Base-by-base conservation (phyloP, 1,284 basidiomycete species). In the Vanrija sp. region DNA sequence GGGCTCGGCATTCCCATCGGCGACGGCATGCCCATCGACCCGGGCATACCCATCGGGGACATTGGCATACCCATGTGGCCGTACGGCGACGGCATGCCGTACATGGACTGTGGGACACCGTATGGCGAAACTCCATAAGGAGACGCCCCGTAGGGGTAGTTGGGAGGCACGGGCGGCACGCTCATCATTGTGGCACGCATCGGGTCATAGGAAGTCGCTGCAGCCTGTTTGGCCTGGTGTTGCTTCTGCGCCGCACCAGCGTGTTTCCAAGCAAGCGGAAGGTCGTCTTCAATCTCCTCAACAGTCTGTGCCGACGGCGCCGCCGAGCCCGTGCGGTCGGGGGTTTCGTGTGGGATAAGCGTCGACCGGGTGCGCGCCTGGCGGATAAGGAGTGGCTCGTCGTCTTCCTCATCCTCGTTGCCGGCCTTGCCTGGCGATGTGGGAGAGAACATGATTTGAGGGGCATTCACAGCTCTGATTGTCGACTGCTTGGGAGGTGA, bases 201-300 rank as follows among this genome's bases (percentile, higher is more conserved):
- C 25, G 25, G 40, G 18, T 38, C 39, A 39, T 25, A 34, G 4
- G 34, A 2, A 5, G 12, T 12, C 40, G 29, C 18, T 21, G 48
- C 15, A 25, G 45, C 38, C 43, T 29, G 19, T 23, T 38, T 6
- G 23, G 38, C 51, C 5, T 42, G 42, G 7, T 47, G 28, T 43
- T 54, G 44, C 29, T 46, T 34, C 50, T 54, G 48, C 18, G 61
- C 64, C 8, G 66, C 67, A 16, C 61, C 62, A 7, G 66, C 65
- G 47, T 70, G 66, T 54, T 72, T 70, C 61, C 65, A 71, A 1
- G 63, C 71, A 2, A 73, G 58, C 2, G 71, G 71, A 8, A 73
- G 56, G 57, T 73, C 70, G 61, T 73, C 71, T 46, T 72, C 71
- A 10, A 66, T 65, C 43, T 66, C 65, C 44, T 64, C 55, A 2